phyloP scores from a whole-genome alignment of 2,329 filamentous ascomycete genomes.

The Albifimbria verrucaria region DNA sequence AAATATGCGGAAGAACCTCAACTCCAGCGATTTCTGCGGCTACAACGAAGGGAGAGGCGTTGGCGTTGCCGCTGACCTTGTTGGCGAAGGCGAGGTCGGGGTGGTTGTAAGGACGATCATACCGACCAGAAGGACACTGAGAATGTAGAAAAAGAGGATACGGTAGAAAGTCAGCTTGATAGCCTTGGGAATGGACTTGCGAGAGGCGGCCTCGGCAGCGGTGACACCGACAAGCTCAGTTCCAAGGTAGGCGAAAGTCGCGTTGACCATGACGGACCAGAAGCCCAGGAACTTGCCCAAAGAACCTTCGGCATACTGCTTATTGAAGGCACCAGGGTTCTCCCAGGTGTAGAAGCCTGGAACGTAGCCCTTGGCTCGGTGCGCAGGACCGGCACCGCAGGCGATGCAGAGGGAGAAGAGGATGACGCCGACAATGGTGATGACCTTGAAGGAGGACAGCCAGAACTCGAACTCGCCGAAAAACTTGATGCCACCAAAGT shows the following conservation, averaged over 20 bases:
- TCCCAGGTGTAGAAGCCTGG: conserved; percentile 67
- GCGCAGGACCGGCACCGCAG: conserved; percentile 61
- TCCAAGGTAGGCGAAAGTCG: conserved; percentile 75
- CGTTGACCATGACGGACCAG: conserved; percentile 71
- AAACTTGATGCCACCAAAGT: conserved; percentile 61
- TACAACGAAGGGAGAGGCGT: too few species aligned
- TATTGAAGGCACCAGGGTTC: conserved; percentile 47
- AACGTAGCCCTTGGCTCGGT: conserved; percentile 36
- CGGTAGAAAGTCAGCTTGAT: conserved; percentile 80
- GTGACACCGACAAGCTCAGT: conserved; percentile 77
- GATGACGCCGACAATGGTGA: conserved; percentile 64
- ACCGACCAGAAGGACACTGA: conserved; percentile 68
- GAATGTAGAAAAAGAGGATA: conserved; percentile 73
- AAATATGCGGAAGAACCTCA: conserved; percentile 56
- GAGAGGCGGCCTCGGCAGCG: conserved; percentile 75
- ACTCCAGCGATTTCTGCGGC: conserved; percentile 64
- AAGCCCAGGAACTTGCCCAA: conserved; percentile 57
- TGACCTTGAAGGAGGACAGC: conserved; percentile 63
- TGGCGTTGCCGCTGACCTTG: conserved; percentile 29
- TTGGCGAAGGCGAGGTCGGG: conserved; percentile 53
- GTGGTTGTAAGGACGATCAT: conserved; percentile 72
- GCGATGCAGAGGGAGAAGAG: conserved; percentile 62
- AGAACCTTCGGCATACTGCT: conserved; percentile 20
- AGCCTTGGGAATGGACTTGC: conserved; percentile 70
- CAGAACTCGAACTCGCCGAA: conserved; percentile 66